Evolutionary conservation across 2,329 filamentous ascomycete species (phyloP).

Genomic region (Amphichorda felina): DNA sequence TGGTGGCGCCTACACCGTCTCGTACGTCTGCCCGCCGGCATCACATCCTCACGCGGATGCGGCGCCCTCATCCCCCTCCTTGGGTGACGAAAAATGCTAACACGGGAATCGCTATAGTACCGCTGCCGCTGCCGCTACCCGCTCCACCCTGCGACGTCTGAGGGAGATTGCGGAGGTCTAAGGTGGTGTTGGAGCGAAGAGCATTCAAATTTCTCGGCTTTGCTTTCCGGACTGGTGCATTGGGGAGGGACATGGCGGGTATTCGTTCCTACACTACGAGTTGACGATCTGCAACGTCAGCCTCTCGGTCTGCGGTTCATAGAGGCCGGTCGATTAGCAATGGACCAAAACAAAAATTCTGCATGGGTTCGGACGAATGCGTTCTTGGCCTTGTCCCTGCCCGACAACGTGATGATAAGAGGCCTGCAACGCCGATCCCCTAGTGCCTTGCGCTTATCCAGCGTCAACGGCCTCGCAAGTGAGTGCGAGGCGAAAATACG

Average conservation of each 20-base stretch:
- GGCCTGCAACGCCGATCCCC: too few relatives aligned
- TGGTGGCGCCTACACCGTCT: constrained; percentile 81
- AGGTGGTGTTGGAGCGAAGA: constrained; percentile 16
- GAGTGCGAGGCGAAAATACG: too few relatives aligned
- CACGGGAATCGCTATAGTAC: constrained; percentile 46
- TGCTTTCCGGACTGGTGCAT: constrained; percentile 35
- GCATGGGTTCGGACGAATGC: constrained; percentile 12
- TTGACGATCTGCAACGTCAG: constrained; percentile 27
- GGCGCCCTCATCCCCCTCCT: not conserved
- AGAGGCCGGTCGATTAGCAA: constrained; percentile 29
- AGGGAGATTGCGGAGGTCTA: constrained; percentile 96
- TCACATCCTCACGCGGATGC: not conserved
- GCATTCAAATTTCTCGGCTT: constrained; percentile 17
- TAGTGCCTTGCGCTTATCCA: too few relatives aligned
- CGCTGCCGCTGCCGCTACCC: constrained; percentile 83
- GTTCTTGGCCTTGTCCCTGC: not conserved
- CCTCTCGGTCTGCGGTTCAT: constrained; percentile 24
- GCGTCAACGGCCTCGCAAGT: too few relatives aligned
- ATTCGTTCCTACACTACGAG: constrained; percentile 30
- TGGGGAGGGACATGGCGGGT: constrained; percentile 16
- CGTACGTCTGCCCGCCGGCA: constrained; percentile 54
- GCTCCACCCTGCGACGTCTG: constrained; percentile 93
- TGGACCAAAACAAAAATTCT: constrained; percentile 18
- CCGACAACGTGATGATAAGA: too few relatives aligned
- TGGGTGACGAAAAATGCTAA: constrained; percentile 9